Evolutionary conservation across 2,329 filamentous ascomycete species (phyloP).

Genomic region (Diaporthe velutina): DNA sequence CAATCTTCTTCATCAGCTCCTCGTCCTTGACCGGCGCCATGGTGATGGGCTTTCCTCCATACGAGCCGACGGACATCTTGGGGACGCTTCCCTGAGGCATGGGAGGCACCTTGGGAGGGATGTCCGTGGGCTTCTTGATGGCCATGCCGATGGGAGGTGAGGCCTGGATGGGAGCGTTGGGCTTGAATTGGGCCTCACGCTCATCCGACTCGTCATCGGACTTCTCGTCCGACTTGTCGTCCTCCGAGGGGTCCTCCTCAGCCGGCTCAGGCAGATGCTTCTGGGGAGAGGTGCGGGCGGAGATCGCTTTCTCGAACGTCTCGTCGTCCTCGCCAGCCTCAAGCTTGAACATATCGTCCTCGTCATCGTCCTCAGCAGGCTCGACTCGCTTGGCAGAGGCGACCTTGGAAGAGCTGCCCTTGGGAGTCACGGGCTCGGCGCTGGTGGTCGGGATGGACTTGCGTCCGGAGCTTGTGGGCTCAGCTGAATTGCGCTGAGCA

Average conservation of each 20-base stretch:
- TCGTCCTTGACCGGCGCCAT: slow-evolving; percentile 38
- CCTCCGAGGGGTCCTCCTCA: slow-evolving; percentile 25
- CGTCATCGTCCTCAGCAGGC: background rate
- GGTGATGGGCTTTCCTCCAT: slow-evolving; percentile 53
- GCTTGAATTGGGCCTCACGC: background rate
- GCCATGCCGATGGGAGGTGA: slow-evolving; percentile 29
- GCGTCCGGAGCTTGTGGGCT: background rate
- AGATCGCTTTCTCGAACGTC: slow-evolving; percentile 21
- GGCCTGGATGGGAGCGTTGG: slow-evolving; percentile 20
- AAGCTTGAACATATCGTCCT: slow-evolving; percentile 9
- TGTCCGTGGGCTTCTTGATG: slow-evolving; percentile 9
- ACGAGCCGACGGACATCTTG: slow-evolving; percentile 52
- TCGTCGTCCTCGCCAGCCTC: slow-evolving; percentile 34
- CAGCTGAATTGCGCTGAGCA: background rate
- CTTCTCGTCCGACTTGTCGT: background rate
- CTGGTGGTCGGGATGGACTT: background rate
- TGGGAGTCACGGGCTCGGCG: background rate
- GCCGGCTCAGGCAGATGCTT: slow-evolving; percentile 30
- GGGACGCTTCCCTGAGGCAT: slow-evolving; percentile 37
- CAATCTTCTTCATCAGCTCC: slow-evolving; percentile 48
- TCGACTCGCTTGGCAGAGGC: background rate
- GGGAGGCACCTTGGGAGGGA: slow-evolving; percentile 31
- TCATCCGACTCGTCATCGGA: slow-evolving; percentile 15
- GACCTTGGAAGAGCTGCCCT: slow-evolving; percentile 6
- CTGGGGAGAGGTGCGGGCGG: slow-evolving; percentile 2